Percentiles rank a stretch among this genome's conserved stretches.
Evolutionary conservation across 1,284 basidiomycete species (phyloP).

Genomic region (Moesziomyces sp.): DNA sequence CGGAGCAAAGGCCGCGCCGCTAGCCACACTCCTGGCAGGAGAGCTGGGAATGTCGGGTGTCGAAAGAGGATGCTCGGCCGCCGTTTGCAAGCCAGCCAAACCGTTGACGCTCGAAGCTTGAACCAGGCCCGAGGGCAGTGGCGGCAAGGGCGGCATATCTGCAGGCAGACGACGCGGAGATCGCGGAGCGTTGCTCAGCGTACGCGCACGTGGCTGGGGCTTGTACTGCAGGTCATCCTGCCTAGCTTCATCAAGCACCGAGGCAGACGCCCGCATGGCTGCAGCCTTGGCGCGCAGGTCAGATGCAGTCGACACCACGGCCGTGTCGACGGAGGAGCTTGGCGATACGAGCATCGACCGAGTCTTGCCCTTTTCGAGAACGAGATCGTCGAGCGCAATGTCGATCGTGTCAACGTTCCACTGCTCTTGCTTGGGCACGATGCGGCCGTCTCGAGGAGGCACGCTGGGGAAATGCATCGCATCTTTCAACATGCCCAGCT

Average conservation of each 20-base stretch:
- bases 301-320: background rate
- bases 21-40: background rate
- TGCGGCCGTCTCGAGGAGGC: constrained; percentile 9
- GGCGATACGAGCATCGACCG: background rate
- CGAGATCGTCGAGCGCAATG: constrained; percentile 37
- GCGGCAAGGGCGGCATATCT: constrained; percentile 18
- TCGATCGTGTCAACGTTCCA: constrained; percentile 47
- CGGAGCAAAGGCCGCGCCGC: background rate
- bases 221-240: constrained; percentile 13
- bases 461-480: constrained; percentile 29
- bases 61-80: constrained; percentile 20
- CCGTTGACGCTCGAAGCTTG: background rate
- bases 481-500: constrained; percentile 14
- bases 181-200: constrained; percentile 16
- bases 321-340: background rate
- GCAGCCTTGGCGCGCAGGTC: background rate
- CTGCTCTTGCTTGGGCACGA: constrained; percentile 16
- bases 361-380: constrained; percentile 23
- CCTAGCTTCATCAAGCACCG: constrained; percentile 34
- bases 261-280: constrained; percentile 6
- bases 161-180: constrained; percentile 2
- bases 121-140: constrained; percentile 7
- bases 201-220: constrained; percentile 1
- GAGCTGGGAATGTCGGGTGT: background rate
- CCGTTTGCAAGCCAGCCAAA: constrained; percentile 12